Percentiles rank a stretch among this genome's conserved stretches.
Conservation (phyloP, 2,329 filamentous ascomycete species). For the Domatiomyces catenatus region DNA sequence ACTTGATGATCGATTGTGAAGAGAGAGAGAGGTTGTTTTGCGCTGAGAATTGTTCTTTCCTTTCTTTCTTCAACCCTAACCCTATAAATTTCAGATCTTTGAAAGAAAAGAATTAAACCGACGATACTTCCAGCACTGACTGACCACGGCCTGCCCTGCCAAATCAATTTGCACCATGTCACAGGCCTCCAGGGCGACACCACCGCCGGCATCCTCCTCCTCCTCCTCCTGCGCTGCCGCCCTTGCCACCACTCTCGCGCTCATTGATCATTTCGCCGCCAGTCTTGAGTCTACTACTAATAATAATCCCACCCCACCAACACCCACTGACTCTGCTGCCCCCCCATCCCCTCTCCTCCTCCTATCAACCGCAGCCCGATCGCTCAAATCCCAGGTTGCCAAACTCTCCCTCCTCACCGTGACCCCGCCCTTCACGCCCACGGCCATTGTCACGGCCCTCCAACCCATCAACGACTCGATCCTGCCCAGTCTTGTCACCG, state of each 20-base stretch:
- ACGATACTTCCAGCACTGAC: too few relatives aligned
- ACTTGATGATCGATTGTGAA: too few relatives aligned
- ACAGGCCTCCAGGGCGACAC: not conserved
- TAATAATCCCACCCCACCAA: not conserved
- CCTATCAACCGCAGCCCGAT: constrained; percentile 53
- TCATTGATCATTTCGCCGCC: constrained; percentile 26
- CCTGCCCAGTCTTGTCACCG: constrained; percentile 59
- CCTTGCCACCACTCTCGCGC: constrained; percentile 22
- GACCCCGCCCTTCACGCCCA: constrained; percentile 71
- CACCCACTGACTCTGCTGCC: too few relatives aligned
- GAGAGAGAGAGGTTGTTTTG: too few relatives aligned
- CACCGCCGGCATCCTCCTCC: too few relatives aligned
- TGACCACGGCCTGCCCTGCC: not conserved
- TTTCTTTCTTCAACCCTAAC: not conserved
- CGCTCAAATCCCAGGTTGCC: constrained; percentile 69
- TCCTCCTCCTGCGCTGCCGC: not conserved
- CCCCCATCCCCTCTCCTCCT: constrained; percentile 42
- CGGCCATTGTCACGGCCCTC: constrained; percentile 56
- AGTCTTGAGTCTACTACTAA: constrained; percentile 14
- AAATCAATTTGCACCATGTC: not conserved
- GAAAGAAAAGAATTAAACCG: not conserved
- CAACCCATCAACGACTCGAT: constrained; percentile 55
- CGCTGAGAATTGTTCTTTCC: too few relatives aligned
- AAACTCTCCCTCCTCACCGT: constrained; percentile 77
- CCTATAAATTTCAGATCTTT: not conserved